Conservation (phyloP, 805 yeast species). For the Saturnispora hagleri region DNA sequence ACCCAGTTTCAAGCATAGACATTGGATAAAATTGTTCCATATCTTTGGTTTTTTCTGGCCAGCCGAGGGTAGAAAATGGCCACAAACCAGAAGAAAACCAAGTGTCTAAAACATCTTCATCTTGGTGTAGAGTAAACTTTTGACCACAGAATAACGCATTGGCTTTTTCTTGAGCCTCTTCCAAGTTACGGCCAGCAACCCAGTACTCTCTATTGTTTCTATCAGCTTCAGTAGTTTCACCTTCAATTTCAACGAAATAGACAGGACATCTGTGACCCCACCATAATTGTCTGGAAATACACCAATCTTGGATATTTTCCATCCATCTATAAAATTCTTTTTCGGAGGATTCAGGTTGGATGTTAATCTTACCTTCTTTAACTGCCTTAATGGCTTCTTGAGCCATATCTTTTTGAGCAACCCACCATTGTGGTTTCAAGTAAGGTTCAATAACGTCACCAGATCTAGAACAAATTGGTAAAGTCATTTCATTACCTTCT, state of each 20-base stretch:
- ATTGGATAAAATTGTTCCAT: conserved; percentile 76
- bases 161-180: conserved; percentile 84
- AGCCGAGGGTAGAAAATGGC: conserved; percentile 95
- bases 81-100: conserved; percentile 98
- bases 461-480: conserved; percentile 91
- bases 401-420: conserved; percentile 83
- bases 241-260: conserved; percentile 77
- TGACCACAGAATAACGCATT: conserved; percentile 56
- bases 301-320: conserved; percentile 96
- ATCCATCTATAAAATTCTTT: conserved; percentile 93
- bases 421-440: conserved; percentile 99
- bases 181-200: conserved; percentile 80
- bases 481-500: conserved; percentile 90
- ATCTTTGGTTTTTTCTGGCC: conserved; percentile 79
- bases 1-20: conserved; percentile 94
- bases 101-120: conserved; percentile 96
- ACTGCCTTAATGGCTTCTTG: conserved; percentile 79
- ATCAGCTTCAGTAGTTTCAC: conserved; percentile 44
- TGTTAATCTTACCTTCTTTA: conserved; percentile 66
- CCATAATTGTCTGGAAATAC: conserved; percentile 87
- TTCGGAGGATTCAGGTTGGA: conserved; percentile 84
- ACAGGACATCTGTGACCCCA: conserved; percentile 99
- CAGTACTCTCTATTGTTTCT: conserved; percentile 61
- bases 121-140: conserved; percentile 77
- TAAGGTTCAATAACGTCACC: conserved; percentile 96